Base-by-base conservation (phyloP, 805 yeast genomes). In the Hanseniaspora thailandica region DNA sequence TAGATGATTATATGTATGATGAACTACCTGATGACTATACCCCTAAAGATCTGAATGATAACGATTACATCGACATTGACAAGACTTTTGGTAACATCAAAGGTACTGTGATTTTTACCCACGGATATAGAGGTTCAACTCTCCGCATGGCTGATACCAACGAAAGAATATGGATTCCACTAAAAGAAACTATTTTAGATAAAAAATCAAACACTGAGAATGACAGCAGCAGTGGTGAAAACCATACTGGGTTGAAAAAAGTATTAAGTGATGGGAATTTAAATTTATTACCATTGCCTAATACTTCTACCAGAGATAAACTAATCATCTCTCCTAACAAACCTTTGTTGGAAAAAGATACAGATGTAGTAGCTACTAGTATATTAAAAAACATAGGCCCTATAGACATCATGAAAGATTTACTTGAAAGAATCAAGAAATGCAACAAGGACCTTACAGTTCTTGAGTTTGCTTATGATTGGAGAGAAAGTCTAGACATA, bases 41-140 rank as follows among this genome's bases (percentile, higher is more conserved):
- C 58, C 41, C 33, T 5, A 59, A 58, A 19, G 57, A 57, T 33
- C 57, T 57, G 31, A 45, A 45, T 8, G 47, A 40, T n/a, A 10
- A 40, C 23, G 41, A 48, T 51, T 75, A 76, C 30, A 63, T 75
- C 1, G 71, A 81, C 1, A 83, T 73, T 72, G 74, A 76, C 55
- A 44, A 33, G n/a, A 30, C 36, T 10, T 48, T 48, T 26, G 7
- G 20, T 2, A 76, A 76, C 25, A 59, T 87, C 1, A 81, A 80
- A 22, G 96, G 96, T 4, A 88, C 88, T 61, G 73, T 89, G 1
- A 77, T 89, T 2, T 71, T 89, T 1, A 55, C 89, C 65, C 96
- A 96, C 5, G 97, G 97, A 0, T 89, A 84, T 66, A 72, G 97
- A 60, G 97, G 97, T 2, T 78, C 87, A 44, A 76, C 83, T 5